Evolutionary conservation across 108 stramenopile species (phyloP), one percentile per base, ranked within the genome.

Genomic region (Pseudonitzschia multistriata): DNA sequence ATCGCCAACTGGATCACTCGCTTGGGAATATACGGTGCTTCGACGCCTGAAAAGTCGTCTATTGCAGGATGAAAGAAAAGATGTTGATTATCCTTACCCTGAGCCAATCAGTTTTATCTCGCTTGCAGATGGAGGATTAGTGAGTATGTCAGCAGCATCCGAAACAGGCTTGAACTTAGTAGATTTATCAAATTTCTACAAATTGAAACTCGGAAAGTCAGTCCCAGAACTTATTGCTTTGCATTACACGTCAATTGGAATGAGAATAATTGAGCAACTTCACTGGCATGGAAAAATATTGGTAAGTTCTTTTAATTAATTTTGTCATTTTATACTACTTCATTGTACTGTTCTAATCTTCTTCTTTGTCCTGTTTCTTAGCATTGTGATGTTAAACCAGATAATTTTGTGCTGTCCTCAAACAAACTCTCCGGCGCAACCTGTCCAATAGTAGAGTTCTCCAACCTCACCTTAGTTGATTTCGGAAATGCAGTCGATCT

Each of bases 381-480:
- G 87, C 89, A 91, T 57, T 89, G 88, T 54, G 93, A 94, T 77
- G 78, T 88, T 11, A 94, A 94, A 63, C 86, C 93, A 1, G 93
- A 94, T 52, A 94, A 94, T 63, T 89, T 88, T 79, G 88, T 93
- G 4, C 47, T 93, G 10, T 72, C 77, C 33, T 59, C 65, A 27
- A 75, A 73, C 22, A 66, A 80, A 35, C 62, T 60, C 25, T 30
- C 54, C 17, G 49, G 62, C 30, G 60, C 79, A 48, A 45, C 67
- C 27, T 79, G 27, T 37, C 24, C 49, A 0, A 57, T 59, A 28
- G 64, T 88, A 14, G 80, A 74, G 30, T 79, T 67, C 54, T 69
- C 80, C 30, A 85, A 91, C 59, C 40, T 91, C 49, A 86, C 77
- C 79, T 77, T 94, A 3, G 83, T 91, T 28, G 93, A 94, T 75